Evolutionary conservation across 1,284 basidiomycete genomes (phyloP).

Genomic region (Puccinia polysora): DNA sequence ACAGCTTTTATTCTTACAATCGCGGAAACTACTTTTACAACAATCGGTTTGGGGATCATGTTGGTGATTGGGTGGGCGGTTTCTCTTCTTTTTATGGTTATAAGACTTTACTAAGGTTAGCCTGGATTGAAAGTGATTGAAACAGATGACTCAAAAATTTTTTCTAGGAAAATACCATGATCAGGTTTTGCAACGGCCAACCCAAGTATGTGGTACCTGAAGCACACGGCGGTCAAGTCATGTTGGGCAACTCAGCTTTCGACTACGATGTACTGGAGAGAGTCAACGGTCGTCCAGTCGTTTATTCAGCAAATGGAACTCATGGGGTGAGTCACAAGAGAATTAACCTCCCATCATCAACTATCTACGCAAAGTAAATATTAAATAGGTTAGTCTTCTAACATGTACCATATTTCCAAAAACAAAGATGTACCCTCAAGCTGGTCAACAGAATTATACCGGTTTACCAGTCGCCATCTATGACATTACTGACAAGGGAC

Average conservation of each 20-base stretch:
- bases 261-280: not conserved
- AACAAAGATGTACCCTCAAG: no score
- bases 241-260: not conserved
- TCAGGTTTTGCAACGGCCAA: not conserved
- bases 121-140: not conserved
- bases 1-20: not conserved
- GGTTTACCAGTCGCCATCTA: no score
- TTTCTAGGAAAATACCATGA: no score
- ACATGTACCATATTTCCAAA: no score
- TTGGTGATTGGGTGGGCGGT: not conserved
- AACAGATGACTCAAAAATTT: no score
- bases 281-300: not conserved
- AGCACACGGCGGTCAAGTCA: no score
- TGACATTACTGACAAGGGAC: not conserved
- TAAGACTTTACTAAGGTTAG: not conserved
- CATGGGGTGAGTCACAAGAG: no score
- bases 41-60: no score
- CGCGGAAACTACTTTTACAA: no score
- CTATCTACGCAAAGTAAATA: not conserved
- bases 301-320: not conserved
- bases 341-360: not conserved
- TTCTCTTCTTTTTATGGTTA: not conserved
- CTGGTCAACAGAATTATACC: no score
- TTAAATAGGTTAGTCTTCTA: no score
- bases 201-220: not conserved